A percentile compares a stretch with the other conserved stretches of the same genome.
Evolutionary conservation across 23 red algal species (phyloP).

Genomic region (Gracilariopsis chorda): DNA sequence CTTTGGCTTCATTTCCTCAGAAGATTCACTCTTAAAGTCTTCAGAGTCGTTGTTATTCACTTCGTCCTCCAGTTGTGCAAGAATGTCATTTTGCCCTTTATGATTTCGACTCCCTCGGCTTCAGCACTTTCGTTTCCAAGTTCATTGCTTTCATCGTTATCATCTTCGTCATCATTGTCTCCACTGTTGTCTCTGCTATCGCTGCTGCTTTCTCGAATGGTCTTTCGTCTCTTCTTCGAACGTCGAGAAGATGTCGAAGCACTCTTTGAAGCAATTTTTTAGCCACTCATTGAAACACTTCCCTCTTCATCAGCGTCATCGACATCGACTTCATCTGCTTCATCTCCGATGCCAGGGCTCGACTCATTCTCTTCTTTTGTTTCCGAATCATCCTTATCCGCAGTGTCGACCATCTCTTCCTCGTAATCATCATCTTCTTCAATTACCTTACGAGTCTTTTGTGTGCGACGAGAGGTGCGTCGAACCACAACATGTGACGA

Average conservation of each 20-base stretch:
- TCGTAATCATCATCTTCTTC: conserved; percentile 56
- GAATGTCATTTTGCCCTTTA: neutral
- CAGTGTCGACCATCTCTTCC: conserved; percentile 9
- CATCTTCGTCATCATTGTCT: conserved; percentile 4
- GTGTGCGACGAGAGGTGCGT: conserved; percentile 7
- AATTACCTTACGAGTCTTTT: conserved; percentile 6
- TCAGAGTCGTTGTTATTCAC: conserved; percentile 29
- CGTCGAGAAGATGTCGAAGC: neutral
- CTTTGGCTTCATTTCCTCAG: neutral
- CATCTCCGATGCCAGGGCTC: neutral
- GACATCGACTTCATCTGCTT: conserved; percentile 2
- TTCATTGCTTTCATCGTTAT: conserved; percentile 17
- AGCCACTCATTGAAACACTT: neutral
- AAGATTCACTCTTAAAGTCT: neutral
- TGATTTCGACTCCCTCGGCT: neutral
- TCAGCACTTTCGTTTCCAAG: conserved; percentile 15
- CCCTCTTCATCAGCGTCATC: conserved; percentile 16
- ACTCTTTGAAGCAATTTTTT: neutral
- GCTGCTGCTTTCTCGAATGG: conserved; percentile 16
- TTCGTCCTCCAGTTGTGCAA: conserved; percentile 24
- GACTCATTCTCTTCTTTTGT: conserved; percentile 23
- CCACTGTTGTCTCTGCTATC: neutral
- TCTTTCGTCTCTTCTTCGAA: conserved; percentile 19
- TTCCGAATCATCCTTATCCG: neutral
- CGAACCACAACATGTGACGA: neutral